Base-by-base conservation (phyloP, 108 stramenopile species). In the Aurantiochytrium sp. region DNA sequence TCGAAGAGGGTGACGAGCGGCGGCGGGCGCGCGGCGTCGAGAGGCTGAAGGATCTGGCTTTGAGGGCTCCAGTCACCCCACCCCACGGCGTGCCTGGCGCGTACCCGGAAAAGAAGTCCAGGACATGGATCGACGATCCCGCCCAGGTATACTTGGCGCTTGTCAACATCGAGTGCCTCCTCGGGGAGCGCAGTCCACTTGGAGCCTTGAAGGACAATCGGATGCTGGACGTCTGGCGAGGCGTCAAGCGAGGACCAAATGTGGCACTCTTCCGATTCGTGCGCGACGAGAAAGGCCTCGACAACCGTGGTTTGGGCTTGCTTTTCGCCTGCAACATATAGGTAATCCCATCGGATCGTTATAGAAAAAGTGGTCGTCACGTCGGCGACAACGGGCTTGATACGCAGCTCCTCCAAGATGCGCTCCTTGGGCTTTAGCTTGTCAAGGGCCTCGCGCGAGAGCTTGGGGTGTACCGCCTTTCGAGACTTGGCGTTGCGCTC, bases 51-150 rank as follows among this genome's bases (percentile, higher is more conserved):
- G 0, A 30, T 30, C 12, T 81, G 21, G 73, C 73, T 81, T 81
- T 22, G 73, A 1, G 73, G n/a, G 45, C 73, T 81, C 73, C 73
- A 81, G 17, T 48, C 39, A 24, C 73, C 73, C 73, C 73, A 81
- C 36, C 73, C 73, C 12, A 81, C 73, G n/a, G 73, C 39, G 45
- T 81, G 73, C 39, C 73, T 81, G 10, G 42, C 73, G 6, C 73
- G 73, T 22, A 81, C 73, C 8, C 73, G 73, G 32, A 81, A 81
- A 6, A 24, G 6, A 0, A 81, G 39, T 12, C 45, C 73, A 41
- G 73, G 73, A 48, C 42, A 48, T 48, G 39, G 6, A 12, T 41
- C 24, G 15, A 17, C 24, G 73, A 81, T 12, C 12, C 73, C 73
- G 24, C 42, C 45, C 27, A 81, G 12, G 24, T 81, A 81, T 6